Evolutionary conservation across 768 basidiomycete genomes (phyloP).

Genomic region (Fistulinella prunicolor): DNA sequence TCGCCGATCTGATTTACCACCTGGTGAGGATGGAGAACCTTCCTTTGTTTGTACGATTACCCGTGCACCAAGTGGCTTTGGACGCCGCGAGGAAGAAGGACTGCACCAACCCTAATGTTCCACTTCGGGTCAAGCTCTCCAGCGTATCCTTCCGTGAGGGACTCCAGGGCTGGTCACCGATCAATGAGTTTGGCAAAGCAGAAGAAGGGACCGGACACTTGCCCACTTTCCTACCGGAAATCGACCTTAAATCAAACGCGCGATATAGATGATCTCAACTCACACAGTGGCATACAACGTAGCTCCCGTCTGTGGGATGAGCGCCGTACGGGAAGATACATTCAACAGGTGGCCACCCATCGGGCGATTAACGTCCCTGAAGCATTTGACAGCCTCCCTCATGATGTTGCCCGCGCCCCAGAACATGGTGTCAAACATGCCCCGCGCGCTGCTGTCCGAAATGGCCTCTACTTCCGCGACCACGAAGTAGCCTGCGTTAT

Average conservation of each 20-base stretch:
- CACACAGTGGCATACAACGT: conserved; percentile 29
- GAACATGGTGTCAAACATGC: conserved; percentile 37
- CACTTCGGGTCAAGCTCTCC: conserved; percentile 35
- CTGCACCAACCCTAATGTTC: conserved; percentile 33
- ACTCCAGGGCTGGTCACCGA: conserved; percentile 30
- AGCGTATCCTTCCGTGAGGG: conserved; percentile 29
- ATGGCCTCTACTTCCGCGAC: conserved; percentile 70
- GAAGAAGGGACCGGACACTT: not conserved
- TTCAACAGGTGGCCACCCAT: conserved; percentile 36
- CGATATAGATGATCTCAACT: conserved; percentile 6
- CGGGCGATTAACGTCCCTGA: conserved; percentile 37
- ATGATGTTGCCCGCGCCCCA: conserved; percentile 35
- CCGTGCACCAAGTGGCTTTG: conserved; percentile 24
- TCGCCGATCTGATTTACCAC: conserved; percentile 18
- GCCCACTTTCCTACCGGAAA: conserved; percentile 19
- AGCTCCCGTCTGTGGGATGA: conserved; percentile 15
- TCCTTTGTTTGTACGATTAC: conserved; percentile 18
- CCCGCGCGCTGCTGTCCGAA: conserved; percentile 80
- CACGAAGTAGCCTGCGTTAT: conserved; percentile 39
- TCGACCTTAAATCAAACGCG: not conserved
- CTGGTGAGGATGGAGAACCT: conserved; percentile 15
- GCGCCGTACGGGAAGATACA: conserved; percentile 31
- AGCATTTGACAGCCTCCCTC: conserved; percentile 32
- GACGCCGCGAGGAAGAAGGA: conserved; percentile 20
- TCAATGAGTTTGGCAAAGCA: not conserved